A percentile compares a stretch with the other conserved stretches of the same genome.
phyloP scores from a whole-genome alignment of 208 protist genomes.

The Crithidia fasciculata region DNA sequence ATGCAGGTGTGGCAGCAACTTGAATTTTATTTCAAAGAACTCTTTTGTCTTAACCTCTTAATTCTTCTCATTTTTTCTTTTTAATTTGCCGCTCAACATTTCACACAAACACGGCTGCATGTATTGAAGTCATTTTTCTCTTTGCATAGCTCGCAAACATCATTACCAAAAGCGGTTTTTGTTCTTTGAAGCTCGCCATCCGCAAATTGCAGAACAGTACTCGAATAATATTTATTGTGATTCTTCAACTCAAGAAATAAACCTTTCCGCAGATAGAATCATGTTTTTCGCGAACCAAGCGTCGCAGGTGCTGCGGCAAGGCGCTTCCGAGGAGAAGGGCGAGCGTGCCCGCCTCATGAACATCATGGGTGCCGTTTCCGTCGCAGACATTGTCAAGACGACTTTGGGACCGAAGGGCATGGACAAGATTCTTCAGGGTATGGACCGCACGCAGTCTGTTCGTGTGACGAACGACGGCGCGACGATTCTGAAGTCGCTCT shows the following conservation, averaged over 20 bases:
- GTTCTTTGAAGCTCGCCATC: no score
- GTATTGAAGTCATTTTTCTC: no score
- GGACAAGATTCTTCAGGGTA: slow-evolving; percentile 95
- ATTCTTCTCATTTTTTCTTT: no score
- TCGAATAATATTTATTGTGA: not conserved
- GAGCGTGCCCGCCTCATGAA: slow-evolving; percentile 93
- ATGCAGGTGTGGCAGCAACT: no score
- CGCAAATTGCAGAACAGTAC: not conserved
- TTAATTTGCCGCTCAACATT: no score
- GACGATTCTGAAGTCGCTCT: slow-evolving; percentile 99
- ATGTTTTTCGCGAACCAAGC: slow-evolving; percentile 87
- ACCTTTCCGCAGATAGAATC: slow-evolving; percentile 17
- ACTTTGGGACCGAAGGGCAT: slow-evolving; percentile 99
- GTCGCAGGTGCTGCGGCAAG: slow-evolving; percentile 81
- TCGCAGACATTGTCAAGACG: slow-evolving; percentile 99
- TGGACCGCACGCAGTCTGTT: slow-evolving; percentile 83
- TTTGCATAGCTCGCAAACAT: no score
- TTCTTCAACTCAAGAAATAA: not conserved
- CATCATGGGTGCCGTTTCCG: slow-evolving; percentile 89
- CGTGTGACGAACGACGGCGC: slow-evolving; percentile 99
- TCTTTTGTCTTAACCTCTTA: no score
- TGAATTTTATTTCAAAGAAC: no score
- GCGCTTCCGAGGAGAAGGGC: slow-evolving; percentile 93
- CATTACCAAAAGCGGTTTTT: no score
- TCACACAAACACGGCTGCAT: no score